Evolutionary conservation across 306 rosid species (phyloP).

Genomic region (Rubus parviflorus): DNA sequence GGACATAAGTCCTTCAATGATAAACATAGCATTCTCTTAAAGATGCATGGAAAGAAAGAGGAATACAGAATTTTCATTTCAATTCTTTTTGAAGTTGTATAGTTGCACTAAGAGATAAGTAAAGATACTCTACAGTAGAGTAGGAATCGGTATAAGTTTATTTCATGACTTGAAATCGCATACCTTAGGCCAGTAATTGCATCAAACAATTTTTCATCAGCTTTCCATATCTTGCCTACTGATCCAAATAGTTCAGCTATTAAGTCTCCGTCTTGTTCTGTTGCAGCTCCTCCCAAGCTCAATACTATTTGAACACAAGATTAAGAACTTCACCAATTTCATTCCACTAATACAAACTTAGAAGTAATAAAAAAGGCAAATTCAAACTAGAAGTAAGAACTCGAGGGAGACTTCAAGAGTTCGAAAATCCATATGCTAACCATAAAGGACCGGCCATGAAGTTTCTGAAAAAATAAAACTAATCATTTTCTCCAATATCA

Average conservation of each 20-base stretch:
- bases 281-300: conserved; percentile 76
- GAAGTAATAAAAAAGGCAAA: neutral
- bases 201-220: conserved; percentile 86
- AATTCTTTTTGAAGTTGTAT: neutral
- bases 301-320: conserved; percentile 48
- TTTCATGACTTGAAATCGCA: conserved; percentile 8
- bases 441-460: neutral
- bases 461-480: neutral
- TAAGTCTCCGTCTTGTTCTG: conserved; percentile 72
- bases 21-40: neutral
- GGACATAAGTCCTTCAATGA: neutral
- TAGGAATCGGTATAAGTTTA: neutral
- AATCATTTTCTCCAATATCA: neutral
- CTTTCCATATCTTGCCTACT: conserved; percentile 83
- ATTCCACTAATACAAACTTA: neutral
- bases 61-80: neutral
- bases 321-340: conserved; percentile 1
- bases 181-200: conserved; percentile 94
- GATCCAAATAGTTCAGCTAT: conserved; percentile 78
- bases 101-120: neutral
- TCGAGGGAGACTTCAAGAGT: neutral
- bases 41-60: neutral
- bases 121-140: neutral
- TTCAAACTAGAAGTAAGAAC: neutral
- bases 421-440: neutral